Evolutionary conservation across 1,284 basidiomycete genomes (phyloP).

Genomic region (Somion occarium): DNA sequence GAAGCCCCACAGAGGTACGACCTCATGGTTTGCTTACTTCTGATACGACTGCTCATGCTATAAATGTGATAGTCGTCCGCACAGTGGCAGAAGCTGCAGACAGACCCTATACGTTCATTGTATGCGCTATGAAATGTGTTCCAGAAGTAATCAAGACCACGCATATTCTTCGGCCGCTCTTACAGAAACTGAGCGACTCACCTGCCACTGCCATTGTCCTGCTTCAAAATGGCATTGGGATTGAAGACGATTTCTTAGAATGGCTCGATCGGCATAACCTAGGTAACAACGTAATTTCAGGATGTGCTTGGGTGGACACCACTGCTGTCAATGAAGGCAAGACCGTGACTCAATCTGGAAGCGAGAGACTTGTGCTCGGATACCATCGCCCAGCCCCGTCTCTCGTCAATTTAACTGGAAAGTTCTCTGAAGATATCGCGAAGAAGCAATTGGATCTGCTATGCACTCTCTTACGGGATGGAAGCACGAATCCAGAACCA

Average conservation of each 20-base stretch:
- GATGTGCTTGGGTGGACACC: constrained; percentile 36
- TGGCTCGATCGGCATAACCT: constrained; percentile 16
- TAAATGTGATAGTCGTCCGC: constrained; percentile 28
- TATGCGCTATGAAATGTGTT: constrained; percentile 32
- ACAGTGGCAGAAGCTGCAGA: constrained; percentile 30
- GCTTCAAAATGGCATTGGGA: constrained; percentile 38
- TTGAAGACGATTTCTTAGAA: constrained; percentile 30
- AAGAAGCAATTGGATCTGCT: constrained; percentile 25
- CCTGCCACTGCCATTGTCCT: constrained; percentile 26
- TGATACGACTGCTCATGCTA: no score
- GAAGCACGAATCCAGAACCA: constrained; percentile 30
- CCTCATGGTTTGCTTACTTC: not conserved
- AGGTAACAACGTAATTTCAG: constrained; percentile 25
- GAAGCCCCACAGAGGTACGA: constrained; percentile 32
- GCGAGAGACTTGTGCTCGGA: constrained; percentile 32
- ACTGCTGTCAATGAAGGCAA: constrained; percentile 29
- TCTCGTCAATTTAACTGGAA: constrained; percentile 4
- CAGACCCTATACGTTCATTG: constrained; percentile 27
- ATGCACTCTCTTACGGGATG: constrained; percentile 27
- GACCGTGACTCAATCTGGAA: constrained; percentile 26
- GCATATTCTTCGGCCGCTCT: constrained; percentile 25
- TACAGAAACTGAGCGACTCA: constrained; percentile 12
- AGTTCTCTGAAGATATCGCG: constrained; percentile 18
- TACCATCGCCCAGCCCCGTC: constrained; percentile 19
- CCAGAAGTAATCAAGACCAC: constrained; percentile 30